Base-by-base conservation (phyloP, 495 filamentous ascomycete genomes). In the Gamarada debralockiae region DNA sequence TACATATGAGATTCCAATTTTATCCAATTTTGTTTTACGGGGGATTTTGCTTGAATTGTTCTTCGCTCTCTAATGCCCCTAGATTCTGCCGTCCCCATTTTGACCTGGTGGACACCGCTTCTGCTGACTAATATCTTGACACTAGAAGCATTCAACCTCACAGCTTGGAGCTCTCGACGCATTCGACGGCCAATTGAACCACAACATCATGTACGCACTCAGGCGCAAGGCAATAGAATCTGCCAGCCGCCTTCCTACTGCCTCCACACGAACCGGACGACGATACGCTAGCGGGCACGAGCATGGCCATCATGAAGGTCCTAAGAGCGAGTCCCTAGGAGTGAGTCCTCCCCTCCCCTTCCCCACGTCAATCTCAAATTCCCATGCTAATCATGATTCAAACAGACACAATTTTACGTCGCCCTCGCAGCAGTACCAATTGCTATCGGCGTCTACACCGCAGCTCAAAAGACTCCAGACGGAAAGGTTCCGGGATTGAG, bases 341-440 rank as follows among this genome's bases (percentile, higher is more conserved):
- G 84, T 87, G 78, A 65, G 82, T 74, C 24, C 17, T 20, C 18
- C 13, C 10, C 44, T 33, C 4, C 44, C 9, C 15, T 47, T 1
- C 44, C 43, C n/a, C 2, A 33, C 24, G 2, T 6, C 13, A 15
- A 15, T 29, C 24, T 20, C 27, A 15, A 47, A 13, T 20, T 2
- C 43, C n/a, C 55, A 48, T 59, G n/a, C n/a, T n/a, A n/a, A n/a
- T n/a, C n/a, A n/a, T n/a, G n/a, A n/a, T n/a, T n/a, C n/a, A n/a
- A n/a, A n/a, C n/a, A 89, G 85, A 71, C 67, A 55, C 77, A 74
- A 50, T 88, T 91, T 72, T 91, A 83, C 69, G 61, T 87, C 52
- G 66, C 75, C 52, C 63, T 86, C 38, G 83, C 78, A 49, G 68
- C 73, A 38, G 65, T 88, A 34, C 81, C 84, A 40, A 69, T 78